Percentiles rank a stretch among this genome's conserved stretches.
These are phyloP conservation scores for Sedum album DNA, from an alignment of 164 flowering plant species.

Conservation along the genomic window DNA sequence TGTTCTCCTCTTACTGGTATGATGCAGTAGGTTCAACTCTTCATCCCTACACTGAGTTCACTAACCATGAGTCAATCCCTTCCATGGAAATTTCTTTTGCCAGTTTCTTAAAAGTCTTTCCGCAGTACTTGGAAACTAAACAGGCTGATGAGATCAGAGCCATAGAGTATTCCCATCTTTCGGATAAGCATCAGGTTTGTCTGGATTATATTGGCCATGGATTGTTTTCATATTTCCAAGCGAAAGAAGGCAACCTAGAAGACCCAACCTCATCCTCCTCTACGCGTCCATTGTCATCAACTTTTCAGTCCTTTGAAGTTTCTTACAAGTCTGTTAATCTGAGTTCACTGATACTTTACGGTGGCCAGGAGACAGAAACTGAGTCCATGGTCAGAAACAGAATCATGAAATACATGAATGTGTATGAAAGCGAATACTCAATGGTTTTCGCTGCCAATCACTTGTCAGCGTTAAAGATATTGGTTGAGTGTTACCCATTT, in stretches of 20 bases:
- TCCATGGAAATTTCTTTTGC: constrained; percentile 43
- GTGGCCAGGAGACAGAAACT: constrained; percentile 56
- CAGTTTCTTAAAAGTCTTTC: constrained; percentile 48
- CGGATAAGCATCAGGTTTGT: constrained; percentile 27
- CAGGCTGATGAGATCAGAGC: constrained; percentile 22
- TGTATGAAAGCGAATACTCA: constrained; percentile 68
- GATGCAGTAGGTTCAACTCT: constrained; percentile 38
- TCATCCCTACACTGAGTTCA: constrained; percentile 57
- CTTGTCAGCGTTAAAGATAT: constrained; percentile 71
- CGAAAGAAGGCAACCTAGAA: not conserved
- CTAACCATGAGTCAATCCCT: constrained; percentile 77
- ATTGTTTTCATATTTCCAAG: constrained; percentile 65
- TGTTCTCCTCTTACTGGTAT: constrained; percentile 38
- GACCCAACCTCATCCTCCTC: constrained; percentile 47
- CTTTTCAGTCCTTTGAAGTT: constrained; percentile 32
- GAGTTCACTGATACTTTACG: constrained; percentile 51
- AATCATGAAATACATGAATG: constrained; percentile 69
- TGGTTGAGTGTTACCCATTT: constrained; percentile 83
- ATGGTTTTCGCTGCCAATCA: constrained; percentile 78
- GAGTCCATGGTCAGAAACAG: constrained; percentile 53
- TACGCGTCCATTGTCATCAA: constrained; percentile 8
- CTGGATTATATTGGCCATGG: constrained; percentile 84
- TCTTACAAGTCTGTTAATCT: constrained; percentile 61
- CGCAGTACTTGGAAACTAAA: constrained; percentile 43
- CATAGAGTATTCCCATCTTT: constrained; percentile 23